Evolutionary conservation across 257 asterid genomes (phyloP).

Genomic region (Solanum sitiens): DNA sequence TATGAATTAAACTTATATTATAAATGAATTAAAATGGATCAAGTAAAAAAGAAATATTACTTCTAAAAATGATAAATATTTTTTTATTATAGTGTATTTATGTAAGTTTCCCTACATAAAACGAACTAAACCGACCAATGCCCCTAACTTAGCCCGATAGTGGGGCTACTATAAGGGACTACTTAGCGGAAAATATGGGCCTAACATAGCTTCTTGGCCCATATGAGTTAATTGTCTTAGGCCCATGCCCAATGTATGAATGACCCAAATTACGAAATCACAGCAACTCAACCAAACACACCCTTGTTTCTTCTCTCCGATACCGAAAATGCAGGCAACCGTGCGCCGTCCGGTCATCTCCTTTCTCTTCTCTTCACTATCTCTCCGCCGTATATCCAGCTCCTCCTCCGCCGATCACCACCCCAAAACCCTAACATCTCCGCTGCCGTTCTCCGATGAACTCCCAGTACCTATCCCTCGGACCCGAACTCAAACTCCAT

Average conservation of each 20-base stretch:
- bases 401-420: neutral
- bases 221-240: neutral
- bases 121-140: neutral
- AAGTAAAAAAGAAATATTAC: too few species aligned
- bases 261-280: neutral
- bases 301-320: neutral
- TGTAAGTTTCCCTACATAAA: too few species aligned
- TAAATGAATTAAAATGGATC: too few species aligned
- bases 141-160: neutral
- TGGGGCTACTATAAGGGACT: neutral
- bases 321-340: slow-evolving; percentile 3
- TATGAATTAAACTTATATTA: too few species aligned
- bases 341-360: slow-evolving; percentile 3
- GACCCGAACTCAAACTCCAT: slow-evolving; percentile 51
- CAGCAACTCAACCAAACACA: neutral
- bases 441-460: slow-evolving; percentile 9
- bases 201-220: neutral
- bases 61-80: too few species aligned
- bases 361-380: slow-evolving; percentile 19
- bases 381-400: slow-evolving; percentile 29
- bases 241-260: neutral
- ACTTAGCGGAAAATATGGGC: neutral
- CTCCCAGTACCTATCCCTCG: slow-evolving; percentile 3
- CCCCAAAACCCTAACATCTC: slow-evolving; percentile 1
- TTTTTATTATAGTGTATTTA: too few species aligned